Conservation (phyloP, 1,284 basidiomycete species). For the Lentinula novae-zelandiae region DNA sequence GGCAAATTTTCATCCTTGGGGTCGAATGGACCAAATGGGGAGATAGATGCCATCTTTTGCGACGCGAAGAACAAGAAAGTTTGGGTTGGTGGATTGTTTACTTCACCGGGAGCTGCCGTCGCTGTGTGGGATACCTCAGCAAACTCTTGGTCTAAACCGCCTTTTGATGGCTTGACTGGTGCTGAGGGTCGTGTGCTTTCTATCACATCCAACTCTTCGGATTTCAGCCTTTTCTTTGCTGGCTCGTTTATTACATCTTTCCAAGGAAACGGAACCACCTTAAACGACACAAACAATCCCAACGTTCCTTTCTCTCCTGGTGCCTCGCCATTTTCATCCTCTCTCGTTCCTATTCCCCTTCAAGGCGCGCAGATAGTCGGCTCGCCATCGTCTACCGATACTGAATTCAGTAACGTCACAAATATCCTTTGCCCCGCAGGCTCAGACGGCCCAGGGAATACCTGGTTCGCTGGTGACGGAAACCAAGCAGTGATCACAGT, state of each 20-base stretch:
- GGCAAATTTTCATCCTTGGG: constrained; percentile 59
- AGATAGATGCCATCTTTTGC: constrained; percentile 78
- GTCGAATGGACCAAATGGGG: constrained; percentile 63
- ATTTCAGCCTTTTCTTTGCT: constrained; percentile 78
- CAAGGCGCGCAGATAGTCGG: constrained; percentile 64
- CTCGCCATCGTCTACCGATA: constrained; percentile 62
- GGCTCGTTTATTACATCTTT: constrained; percentile 84
- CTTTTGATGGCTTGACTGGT: constrained; percentile 83
- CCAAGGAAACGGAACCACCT: constrained; percentile 49
- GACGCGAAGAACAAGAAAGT: constrained; percentile 68
- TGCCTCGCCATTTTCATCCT: constrained; percentile 85
- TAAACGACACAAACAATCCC: constrained; percentile 69
- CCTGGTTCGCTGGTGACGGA: constrained; percentile 82
- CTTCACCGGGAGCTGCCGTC: constrained; percentile 66
- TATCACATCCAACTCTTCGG: constrained; percentile 74
- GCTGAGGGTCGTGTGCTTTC: constrained; percentile 65
- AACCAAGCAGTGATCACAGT: constrained; percentile 72
- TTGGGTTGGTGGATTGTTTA: constrained; percentile 87
- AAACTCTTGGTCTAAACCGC: constrained; percentile 69
- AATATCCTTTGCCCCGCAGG: constrained; percentile 84
- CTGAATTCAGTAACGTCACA: constrained; percentile 66
- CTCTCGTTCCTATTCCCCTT: constrained; percentile 84
- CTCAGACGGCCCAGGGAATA: constrained; percentile 74
- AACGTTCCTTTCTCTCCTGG: constrained; percentile 73
- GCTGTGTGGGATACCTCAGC: constrained; percentile 74